Conservation (phyloP, 164 flowering plant species). For the Platanus orientalis region DNA sequence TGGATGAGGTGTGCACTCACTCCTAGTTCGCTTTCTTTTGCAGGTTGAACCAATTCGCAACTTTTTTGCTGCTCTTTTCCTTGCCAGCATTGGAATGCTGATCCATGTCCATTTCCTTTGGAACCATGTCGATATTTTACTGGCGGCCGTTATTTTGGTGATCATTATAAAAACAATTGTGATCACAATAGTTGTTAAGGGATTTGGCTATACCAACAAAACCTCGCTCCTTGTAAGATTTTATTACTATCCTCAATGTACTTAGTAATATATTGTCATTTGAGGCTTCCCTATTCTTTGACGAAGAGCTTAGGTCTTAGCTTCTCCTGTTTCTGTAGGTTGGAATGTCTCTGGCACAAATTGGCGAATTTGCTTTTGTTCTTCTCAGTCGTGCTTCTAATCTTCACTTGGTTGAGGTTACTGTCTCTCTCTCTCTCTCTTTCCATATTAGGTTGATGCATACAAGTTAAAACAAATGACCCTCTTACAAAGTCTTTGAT, state of each 20-base stretch:
- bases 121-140: slow-evolving; percentile 91
- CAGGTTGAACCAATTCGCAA: slow-evolving; percentile 96
- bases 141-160: slow-evolving; percentile 87
- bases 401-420: slow-evolving; percentile 90
- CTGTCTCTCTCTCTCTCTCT: slow-evolving; percentile 8
- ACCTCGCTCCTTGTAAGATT: slow-evolving; percentile 72
- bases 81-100: slow-evolving; percentile 97
- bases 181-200: slow-evolving; percentile 66
- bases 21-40: slow-evolving; percentile 3
- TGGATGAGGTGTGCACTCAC: slow-evolving; percentile 7
- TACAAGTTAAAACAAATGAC: neutral
- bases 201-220: slow-evolving; percentile 84
- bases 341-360: slow-evolving; percentile 95
- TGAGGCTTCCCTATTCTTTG: slow-evolving; percentile 6
- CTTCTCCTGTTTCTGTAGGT: slow-evolving; percentile 43
- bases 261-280: neutral
- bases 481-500: too few species aligned
- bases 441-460: neutral
- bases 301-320: slow-evolving; percentile 10
- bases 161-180: slow-evolving; percentile 73
- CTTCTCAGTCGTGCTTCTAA: slow-evolving; percentile 97
- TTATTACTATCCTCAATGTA: slow-evolving; percentile 1
- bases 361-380: slow-evolving; percentile 97
- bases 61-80: slow-evolving; percentile 96
- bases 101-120: slow-evolving; percentile 95